Conservation (phyloP, 2,329 filamentous ascomycete species). For the Penicillium vulpinum region DNA sequence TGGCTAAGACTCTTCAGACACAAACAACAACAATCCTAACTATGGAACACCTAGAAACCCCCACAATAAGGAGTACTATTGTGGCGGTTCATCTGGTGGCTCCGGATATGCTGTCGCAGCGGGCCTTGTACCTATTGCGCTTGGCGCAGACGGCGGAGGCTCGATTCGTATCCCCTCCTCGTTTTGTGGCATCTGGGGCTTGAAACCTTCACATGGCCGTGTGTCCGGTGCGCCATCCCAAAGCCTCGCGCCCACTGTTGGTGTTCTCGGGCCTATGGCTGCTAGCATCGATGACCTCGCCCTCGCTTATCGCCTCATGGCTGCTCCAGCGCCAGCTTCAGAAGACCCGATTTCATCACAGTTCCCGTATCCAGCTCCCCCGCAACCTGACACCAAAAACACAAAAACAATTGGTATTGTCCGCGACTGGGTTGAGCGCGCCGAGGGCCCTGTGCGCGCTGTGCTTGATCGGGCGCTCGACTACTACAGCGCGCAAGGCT, state of each 20-base stretch:
- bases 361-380: constrained; percentile 59
- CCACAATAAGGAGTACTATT: constrained; percentile 73
- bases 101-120: constrained; percentile 68
- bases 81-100: constrained; percentile 78
- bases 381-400: constrained; percentile 31
- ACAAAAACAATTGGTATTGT: constrained; percentile 70
- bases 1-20: constrained; percentile 51
- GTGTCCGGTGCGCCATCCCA: constrained; percentile 60
- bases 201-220: constrained; percentile 76
- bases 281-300: constrained; percentile 74
- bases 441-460: constrained; percentile 63
- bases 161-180: constrained; percentile 71
- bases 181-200: constrained; percentile 78
- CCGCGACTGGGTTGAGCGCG: constrained; percentile 67
- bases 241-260: constrained; percentile 61
- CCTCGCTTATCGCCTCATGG: constrained; percentile 78
- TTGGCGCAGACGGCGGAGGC: constrained; percentile 76
- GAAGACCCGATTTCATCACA: constrained; percentile 59
- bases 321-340: constrained; percentile 63
- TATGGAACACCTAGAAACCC: constrained; percentile 77
- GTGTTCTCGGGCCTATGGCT: constrained; percentile 73
- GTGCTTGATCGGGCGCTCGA: constrained; percentile 64
- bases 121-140: constrained; percentile 69
- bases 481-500: constrained; percentile 47
- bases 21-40: constrained; percentile 76